Conservation (phyloP, 2,329 filamentous ascomycete genomes). For the Hymenoscyphus salicellus region DNA sequence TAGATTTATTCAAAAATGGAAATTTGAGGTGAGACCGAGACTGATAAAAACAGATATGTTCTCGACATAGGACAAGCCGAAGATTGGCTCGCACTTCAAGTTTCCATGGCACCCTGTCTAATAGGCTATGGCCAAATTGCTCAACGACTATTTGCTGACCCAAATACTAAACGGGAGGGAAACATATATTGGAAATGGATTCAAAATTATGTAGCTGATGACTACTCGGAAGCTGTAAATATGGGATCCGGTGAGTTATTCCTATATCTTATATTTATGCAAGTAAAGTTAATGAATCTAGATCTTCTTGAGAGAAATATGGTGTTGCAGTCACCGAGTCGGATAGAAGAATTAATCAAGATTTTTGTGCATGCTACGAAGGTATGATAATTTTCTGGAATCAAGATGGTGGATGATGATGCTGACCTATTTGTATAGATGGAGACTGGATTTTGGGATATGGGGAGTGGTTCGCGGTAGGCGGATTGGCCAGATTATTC, state of each 20-base stretch:
- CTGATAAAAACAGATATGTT: slow-evolving; percentile 59
- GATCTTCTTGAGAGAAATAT: slow-evolving; percentile 75
- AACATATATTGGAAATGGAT: slow-evolving; percentile 91
- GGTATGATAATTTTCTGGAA: slow-evolving; percentile 45
- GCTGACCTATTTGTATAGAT: slow-evolving; percentile 46
- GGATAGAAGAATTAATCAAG: slow-evolving; percentile 77
- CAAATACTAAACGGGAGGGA: slow-evolving; percentile 56
- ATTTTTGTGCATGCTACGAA: slow-evolving; percentile 88
- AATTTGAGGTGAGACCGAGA: background rate
- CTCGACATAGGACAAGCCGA: slow-evolving; percentile 84
- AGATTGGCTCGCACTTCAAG: slow-evolving; percentile 82
- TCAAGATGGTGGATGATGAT: slow-evolving; percentile 1
- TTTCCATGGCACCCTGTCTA: slow-evolving; percentile 81
- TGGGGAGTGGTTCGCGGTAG: slow-evolving; percentile 45
- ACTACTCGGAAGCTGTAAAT: slow-evolving; percentile 71
- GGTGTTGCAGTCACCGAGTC: slow-evolving; percentile 65
- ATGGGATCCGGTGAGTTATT: slow-evolving; percentile 61
- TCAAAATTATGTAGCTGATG: slow-evolving; percentile 77
- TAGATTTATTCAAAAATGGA: slow-evolving; percentile 13
- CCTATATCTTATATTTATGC: background rate
- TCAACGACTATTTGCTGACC: slow-evolving; percentile 62
- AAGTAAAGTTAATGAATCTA: slow-evolving; percentile 34
- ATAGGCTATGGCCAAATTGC: slow-evolving; percentile 86
- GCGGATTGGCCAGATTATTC: background rate
- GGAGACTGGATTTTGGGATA: slow-evolving; percentile 74